Conservation (phyloP, 202 grass and related monocot genomes). For the Eragrostis tef region DNA sequence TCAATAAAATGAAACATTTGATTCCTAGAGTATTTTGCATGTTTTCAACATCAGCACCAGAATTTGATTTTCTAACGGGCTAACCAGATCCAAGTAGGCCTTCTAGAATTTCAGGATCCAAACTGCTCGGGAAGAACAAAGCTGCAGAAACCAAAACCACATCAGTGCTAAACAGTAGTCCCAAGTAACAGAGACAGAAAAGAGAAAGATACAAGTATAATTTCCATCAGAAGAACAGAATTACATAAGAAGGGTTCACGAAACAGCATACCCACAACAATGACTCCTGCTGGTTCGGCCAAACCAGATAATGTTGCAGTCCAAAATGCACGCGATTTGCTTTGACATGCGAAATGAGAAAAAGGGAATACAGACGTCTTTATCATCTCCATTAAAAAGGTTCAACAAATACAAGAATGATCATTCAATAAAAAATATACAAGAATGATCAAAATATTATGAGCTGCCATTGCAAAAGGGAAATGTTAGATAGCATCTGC, state of each 20-base stretch:
- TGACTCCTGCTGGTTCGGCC: conserved; percentile 84
- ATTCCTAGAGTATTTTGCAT: too few species aligned
- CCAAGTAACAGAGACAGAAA: neutral
- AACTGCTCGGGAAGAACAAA: conserved; percentile 77
- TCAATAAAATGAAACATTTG: conserved; percentile 6
- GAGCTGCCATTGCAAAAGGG: conserved; percentile 13
- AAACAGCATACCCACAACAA: conserved; percentile 74
- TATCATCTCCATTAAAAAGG: conserved; percentile 26
- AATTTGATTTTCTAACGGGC: conserved; percentile 30
- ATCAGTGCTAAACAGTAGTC: conserved; percentile 10
- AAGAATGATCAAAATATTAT: neutral
- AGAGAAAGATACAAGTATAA: neutral
- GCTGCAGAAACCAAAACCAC: conserved; percentile 52
- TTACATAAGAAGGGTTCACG: neutral
- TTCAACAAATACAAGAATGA: conserved; percentile 12
- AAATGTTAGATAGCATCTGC: too few species aligned
- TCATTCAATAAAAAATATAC: neutral
- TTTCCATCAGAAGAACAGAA: conserved; percentile 26
- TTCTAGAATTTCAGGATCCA: conserved; percentile 93
- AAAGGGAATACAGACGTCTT: conserved; percentile 11
- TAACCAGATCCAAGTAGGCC: conserved; percentile 93
- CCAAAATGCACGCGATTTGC: conserved; percentile 90
- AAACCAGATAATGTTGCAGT: conserved; percentile 75
- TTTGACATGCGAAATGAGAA: conserved; percentile 50
- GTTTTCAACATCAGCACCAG: conserved; percentile 11